phyloP scores from a whole-genome alignment of 129 eudicot species.

The Flaveria ramosissima region DNA sequence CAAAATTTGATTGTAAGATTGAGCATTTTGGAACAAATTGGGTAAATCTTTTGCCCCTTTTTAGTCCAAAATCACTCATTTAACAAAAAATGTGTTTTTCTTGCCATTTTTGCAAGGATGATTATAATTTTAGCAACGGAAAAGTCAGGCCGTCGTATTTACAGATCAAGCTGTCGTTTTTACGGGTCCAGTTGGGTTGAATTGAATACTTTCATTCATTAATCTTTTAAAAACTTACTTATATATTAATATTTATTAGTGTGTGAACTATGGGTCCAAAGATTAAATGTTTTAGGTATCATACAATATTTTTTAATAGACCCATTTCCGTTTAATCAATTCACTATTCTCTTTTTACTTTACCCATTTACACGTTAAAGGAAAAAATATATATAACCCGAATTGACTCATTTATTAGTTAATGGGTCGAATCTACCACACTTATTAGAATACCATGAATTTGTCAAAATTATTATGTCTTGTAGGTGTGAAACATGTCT shows the following conservation, averaged over 20 bases:
- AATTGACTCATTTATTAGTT: not conserved
- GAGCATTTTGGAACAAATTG: not conserved
- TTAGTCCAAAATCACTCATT: not conserved
- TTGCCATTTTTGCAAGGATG: not conserved
- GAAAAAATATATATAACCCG: not conserved
- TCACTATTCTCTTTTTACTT: not conserved
- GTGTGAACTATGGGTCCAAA: not conserved
- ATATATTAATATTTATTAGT: not conserved
- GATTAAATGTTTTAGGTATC: not conserved
- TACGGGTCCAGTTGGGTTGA: not conserved
- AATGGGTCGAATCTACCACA: not conserved
- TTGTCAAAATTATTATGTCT: not conserved
- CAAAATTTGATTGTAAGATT: slow-evolving; percentile 8
- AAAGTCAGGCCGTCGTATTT: not conserved
- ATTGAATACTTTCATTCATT: not conserved
- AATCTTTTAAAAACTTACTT: not conserved
- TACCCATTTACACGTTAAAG: not conserved
- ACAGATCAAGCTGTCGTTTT: not conserved
- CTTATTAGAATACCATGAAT: not conserved
- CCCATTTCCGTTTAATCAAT: not conserved
- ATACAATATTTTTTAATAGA: not conserved
- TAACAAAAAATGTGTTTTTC: not conserved
- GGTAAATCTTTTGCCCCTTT: not conserved
- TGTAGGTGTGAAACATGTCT: not conserved
- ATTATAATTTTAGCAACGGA: not conserved